Evolutionary conservation across 345 rosid genomes (phyloP).

Genomic region (Populus simonii): DNA sequence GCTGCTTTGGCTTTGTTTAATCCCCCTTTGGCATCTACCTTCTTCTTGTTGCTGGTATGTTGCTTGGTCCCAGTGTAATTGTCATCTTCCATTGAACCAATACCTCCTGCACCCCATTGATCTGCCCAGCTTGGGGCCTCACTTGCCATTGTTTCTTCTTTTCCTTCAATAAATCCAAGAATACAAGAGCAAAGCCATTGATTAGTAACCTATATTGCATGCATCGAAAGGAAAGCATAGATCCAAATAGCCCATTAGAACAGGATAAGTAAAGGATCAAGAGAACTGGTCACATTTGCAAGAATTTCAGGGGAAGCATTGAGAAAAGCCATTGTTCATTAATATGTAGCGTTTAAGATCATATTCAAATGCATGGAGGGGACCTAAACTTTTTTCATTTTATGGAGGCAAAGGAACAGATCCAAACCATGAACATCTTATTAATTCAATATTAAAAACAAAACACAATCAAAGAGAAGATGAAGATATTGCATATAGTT

Average conservation of each 20-base stretch:
- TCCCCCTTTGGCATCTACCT: slow-evolving; percentile 35
- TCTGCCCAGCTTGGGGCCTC: slow-evolving; percentile 94
- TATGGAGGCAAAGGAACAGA: neutral
- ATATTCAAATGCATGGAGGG: neutral
- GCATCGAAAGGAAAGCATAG: neutral
- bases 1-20: slow-evolving; percentile 41
- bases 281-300: neutral
- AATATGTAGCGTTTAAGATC: neutral
- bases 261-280: neutral
- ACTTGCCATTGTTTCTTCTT: slow-evolving; percentile 44
- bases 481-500: neutral
- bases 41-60: slow-evolving; percentile 33
- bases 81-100: slow-evolving; percentile 44
- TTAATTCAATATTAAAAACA: neutral
- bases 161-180: neutral
- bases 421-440: neutral
- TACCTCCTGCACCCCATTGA: slow-evolving; percentile 91
- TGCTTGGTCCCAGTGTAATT: slow-evolving; percentile 30
- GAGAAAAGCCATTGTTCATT: neutral
- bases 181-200: neutral
- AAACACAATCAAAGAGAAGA: neutral
- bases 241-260: neutral
- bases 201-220: neutral
- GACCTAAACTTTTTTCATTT: neutral
- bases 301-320: neutral